Evolutionary conservation across 2,329 filamentous ascomycete species (phyloP), one percentile per base, ranked within the genome.

Genomic region (Neurospora sp.): DNA sequence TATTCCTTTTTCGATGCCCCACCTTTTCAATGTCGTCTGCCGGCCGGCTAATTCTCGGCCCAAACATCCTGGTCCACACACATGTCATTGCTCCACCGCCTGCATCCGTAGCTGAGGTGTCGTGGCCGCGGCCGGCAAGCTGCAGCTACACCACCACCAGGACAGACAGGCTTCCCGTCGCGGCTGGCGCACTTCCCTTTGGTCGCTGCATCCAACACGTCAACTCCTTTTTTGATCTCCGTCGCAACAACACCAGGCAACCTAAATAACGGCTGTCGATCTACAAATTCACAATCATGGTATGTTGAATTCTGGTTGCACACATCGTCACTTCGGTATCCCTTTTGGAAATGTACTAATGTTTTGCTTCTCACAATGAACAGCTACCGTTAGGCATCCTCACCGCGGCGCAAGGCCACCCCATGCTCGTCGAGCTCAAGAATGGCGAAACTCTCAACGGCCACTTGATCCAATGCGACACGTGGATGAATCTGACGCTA

Each of bases 401-500:
- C 73, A 98, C 93, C 77, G 95, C 95, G 77, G 94, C 96, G 74
- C 94, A 97, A 85, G 96, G 96, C 86, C 93, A 97, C 80, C 95
- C 96, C 4, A 98, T 97, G 91, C 90, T 97, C 70, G 94, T 97
- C 74, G 94, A 97, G 84, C 91, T 97, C 75, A 97, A 97, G 86
- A 97, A 95, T 78, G 94, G 94, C 83, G 94, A 99, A 82, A 98
- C 96, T 0, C 87, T 99, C 72, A 99, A 98, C 82, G 96, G 96
- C 73, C 93, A 97, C 78, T 85, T 99, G 71, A 91, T 97, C 80
- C 93, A 91, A 81, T 99, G 95, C 89, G 96, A 99, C 81, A 99
- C 95, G 67, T 99, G 96, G 93, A 99, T 99, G 96, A 99, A 99
- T 83, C 84, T 99, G 76, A 98, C 95, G 2, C 83, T 99, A 75